Evolutionary conservation across 2,329 filamentous ascomycete species (phyloP), one percentile per base, ranked within the genome.

Genomic region (Arthrobotrys entomopaga): DNA sequence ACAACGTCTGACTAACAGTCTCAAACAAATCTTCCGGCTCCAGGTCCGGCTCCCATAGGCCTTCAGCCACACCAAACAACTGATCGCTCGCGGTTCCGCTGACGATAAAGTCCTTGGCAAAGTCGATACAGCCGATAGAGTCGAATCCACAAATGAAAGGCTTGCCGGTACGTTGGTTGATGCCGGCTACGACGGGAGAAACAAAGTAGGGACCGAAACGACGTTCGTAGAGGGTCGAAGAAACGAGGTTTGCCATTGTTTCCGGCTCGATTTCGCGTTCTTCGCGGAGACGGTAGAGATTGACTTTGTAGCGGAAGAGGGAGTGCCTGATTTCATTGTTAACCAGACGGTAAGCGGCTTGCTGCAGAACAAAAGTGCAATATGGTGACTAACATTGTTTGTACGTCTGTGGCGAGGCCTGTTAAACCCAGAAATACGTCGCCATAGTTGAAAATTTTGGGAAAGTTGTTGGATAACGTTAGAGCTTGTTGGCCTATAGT

Each of bases 111-210:
- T 99, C 95, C 86, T 97, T 97, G 77, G 95, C 95, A 83, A 97
- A 97, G 84, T 99, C 95, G 83, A 99, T 99, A 84, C 95, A 99
- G 78, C 95, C 95, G 83, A 99, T 99, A 82, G 91, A 96, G 85
- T 99, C 95, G 82, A 99, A 99, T 15, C 95, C 95, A 83, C 95
- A 99, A 83, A 99, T 97, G 83, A 98, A 99, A 13, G 95, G 95
- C 86, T 93, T 90, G 74, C 92, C 91, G 53, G 91, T 94, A 83
- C 93, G 98, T 82, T 91, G 91, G 81, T 99, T 95, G 82, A 99
- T 89, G 42, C 95, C 95, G 22, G 94, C 95, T 78, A 99, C 89
- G 76, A 99, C 94, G 67, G 95, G 95, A 78, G 89, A 92, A 80
- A 99, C 91, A 81, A 98, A 99, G 87, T 91, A 99, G 15, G 95